Conservation (phyloP, 495 filamentous ascomycete genomes). For the Pseudoneurospora amorphoporcata region DNA sequence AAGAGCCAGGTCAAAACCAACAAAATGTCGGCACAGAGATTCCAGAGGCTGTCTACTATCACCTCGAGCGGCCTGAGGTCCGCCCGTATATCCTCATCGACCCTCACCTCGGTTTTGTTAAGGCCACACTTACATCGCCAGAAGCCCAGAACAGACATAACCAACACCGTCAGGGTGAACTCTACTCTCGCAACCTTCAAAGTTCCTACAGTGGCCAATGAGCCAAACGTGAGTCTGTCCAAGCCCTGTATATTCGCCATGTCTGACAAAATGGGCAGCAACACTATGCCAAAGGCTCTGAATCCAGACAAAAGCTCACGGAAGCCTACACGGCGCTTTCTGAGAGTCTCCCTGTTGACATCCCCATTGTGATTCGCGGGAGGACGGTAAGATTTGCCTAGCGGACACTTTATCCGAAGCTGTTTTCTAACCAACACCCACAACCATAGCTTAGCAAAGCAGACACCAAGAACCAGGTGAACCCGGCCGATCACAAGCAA, state of each 20-base stretch:
- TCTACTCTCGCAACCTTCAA: slow-evolving; percentile 65
- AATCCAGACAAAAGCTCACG: slow-evolving; percentile 63
- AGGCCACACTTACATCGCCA: neutral
- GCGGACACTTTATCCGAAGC: neutral
- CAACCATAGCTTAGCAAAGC: neutral
- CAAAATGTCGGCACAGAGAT: neutral
- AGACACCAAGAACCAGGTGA: slow-evolving; percentile 48
- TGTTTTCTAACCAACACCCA: neutral
- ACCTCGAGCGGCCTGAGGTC: neutral
- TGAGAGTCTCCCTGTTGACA: slow-evolving; percentile 49
- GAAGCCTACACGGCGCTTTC: slow-evolving; percentile 55
- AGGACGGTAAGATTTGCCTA: slow-evolving; percentile 48
- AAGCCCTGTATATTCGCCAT: neutral
- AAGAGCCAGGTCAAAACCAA: neutral
- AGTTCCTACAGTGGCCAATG: slow-evolving; percentile 77
- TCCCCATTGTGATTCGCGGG: slow-evolving; percentile 72
- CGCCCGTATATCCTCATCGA: neutral
- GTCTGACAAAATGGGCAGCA: slow-evolving; percentile 45
- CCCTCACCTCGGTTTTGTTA: neutral
- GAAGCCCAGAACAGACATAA: neutral
- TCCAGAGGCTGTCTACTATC: neutral
- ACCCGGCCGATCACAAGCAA: slow-evolving; percentile 64
- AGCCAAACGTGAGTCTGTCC: slow-evolving; percentile 68
- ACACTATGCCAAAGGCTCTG: slow-evolving; percentile 73
- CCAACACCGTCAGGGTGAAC: slow-evolving; percentile 9